Evolutionary conservation across 176 grass and related monocot species (phyloP).

Genomic region (Triticum turgidum): DNA sequence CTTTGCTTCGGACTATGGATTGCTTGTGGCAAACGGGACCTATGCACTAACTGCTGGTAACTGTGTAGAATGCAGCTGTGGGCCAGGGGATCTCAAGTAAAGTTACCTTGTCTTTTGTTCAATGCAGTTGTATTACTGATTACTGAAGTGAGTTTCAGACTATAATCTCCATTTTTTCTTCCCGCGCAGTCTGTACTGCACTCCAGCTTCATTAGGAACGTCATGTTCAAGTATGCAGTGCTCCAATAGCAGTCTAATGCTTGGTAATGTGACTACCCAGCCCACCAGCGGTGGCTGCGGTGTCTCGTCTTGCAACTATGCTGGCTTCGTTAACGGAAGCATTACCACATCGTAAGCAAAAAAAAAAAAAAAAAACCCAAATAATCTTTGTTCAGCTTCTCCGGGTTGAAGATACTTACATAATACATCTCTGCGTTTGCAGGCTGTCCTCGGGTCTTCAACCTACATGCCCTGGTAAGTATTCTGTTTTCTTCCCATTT

Average conservation of each 20-base stretch:
- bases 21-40: conserved; percentile 86
- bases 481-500: conserved; percentile 2
- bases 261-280: conserved; percentile 71
- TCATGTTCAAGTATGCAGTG: conserved; percentile 95
- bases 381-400: conserved; percentile 8
- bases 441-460: conserved; percentile 77
- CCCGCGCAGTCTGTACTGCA: conserved; percentile 71
- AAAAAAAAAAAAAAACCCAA: background rate
- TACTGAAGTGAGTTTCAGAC: background rate
- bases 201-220: conserved; percentile 54
- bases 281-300: conserved; percentile 75
- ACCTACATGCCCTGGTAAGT: conserved; percentile 82
- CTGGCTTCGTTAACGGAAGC: conserved; percentile 74
- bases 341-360: conserved; percentile 71
- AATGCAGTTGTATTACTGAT: conserved; percentile 4
- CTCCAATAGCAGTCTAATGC: conserved; percentile 73
- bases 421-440: background rate
- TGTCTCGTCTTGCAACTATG: conserved; percentile 79
- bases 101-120: conserved; percentile 22
- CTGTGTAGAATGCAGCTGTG: conserved; percentile 90
- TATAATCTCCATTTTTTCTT: conserved; percentile 23
- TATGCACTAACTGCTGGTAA: conserved; percentile 85
- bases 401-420: background rate
- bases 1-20: conserved; percentile 70
- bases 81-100: conserved; percentile 88